phyloP scores from a whole-genome alignment of 805 yeast genomes.

The Cyberlindnera xylosilytica region DNA sequence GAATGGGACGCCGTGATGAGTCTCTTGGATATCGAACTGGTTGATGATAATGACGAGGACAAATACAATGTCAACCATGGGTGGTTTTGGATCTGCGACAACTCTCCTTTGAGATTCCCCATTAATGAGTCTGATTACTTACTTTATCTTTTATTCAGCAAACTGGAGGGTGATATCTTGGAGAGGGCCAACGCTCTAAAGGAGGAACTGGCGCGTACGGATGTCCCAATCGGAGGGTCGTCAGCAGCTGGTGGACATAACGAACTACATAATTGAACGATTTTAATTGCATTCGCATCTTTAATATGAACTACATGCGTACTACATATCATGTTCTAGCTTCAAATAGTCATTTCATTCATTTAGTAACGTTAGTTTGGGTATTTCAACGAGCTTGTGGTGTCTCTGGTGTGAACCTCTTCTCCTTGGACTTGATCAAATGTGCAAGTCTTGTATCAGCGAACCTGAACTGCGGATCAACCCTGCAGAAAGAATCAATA shows the following conservation, averaged over 20 bases:
- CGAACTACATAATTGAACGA: too few relatives aligned
- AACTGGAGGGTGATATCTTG: constrained; percentile 18
- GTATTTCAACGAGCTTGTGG: too few relatives aligned
- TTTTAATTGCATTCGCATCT: too few relatives aligned
- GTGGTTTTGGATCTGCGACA: constrained; percentile 61
- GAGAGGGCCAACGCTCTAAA: constrained; percentile 8
- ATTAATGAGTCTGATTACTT: constrained; percentile 66
- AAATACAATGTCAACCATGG: constrained; percentile 19
- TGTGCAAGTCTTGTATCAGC: constrained; percentile 51
- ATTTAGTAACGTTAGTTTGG: too few relatives aligned
- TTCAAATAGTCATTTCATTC: too few relatives aligned
- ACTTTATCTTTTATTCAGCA: constrained; percentile 33
- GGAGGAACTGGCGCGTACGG: constrained; percentile 2
- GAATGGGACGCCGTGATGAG: constrained; percentile 48
- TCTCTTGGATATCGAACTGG: constrained; percentile 31
- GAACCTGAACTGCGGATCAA: constrained; percentile 45
- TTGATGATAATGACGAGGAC: constrained; percentile 14
- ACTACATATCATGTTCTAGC: too few relatives aligned
- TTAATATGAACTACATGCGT: too few relatives aligned
- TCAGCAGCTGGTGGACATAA: too few relatives aligned
- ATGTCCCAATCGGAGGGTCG: too few relatives aligned
- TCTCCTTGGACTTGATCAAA: constrained; percentile 45
- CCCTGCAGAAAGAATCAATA: constrained; percentile 48
- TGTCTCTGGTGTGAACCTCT: constrained; percentile 21
- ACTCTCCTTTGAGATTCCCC: constrained; percentile 69